phyloP scores from a whole-genome alignment of 495 filamentous ascomycete species.

The Hypomontagnella monticulosa region DNA sequence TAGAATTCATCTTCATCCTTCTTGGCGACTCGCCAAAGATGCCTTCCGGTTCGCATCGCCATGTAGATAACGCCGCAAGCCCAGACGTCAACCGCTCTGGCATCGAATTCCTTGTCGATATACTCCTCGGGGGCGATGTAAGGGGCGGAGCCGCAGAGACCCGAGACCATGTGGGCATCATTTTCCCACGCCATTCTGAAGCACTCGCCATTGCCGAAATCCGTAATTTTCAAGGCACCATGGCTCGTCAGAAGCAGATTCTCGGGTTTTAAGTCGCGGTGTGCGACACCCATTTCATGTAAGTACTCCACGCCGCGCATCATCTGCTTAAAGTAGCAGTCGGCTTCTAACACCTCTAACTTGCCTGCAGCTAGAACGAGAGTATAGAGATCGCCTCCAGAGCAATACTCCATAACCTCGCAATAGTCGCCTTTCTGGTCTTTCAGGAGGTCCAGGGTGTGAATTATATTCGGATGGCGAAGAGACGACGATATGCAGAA shows the following conservation, averaged over 20 bases:
- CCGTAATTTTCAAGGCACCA: constrained; percentile 96
- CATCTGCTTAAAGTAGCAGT: constrained; percentile 99
- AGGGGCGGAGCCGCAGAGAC: constrained; percentile 93
- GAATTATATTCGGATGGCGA: constrained; percentile 97
- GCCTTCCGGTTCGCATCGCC: constrained; percentile 97
- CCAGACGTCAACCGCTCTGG: constrained; percentile 96
- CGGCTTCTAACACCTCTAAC: constrained; percentile 90
- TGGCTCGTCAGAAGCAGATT: constrained; percentile 94
- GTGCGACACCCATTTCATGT: constrained; percentile 99
- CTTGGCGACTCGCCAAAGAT: constrained; percentile 95
- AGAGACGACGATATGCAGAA: constrained; percentile 99
- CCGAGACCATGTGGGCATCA: constrained; percentile 96
- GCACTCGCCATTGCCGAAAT: constrained; percentile 99
- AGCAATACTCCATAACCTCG: constrained; percentile 99
- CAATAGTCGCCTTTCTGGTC: constrained; percentile 98
- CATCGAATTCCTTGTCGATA: constrained; percentile 92
- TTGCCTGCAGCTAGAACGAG: constrained; percentile 91
- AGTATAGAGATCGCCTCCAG: constrained; percentile 95
- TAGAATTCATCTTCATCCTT: constrained; percentile 98
- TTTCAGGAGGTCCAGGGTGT: constrained; percentile 93
- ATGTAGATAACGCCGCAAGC: constrained; percentile 99
- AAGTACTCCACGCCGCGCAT: constrained; percentile 99
- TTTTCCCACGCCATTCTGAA: constrained; percentile 99
- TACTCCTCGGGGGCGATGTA: constrained; percentile 99
- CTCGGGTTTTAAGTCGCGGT: constrained; percentile 97